These are phyloP conservation scores for Aechmea fasciata DNA, from an alignment of 176 grass and related monocot species.

Conservation along the genomic window DNA sequence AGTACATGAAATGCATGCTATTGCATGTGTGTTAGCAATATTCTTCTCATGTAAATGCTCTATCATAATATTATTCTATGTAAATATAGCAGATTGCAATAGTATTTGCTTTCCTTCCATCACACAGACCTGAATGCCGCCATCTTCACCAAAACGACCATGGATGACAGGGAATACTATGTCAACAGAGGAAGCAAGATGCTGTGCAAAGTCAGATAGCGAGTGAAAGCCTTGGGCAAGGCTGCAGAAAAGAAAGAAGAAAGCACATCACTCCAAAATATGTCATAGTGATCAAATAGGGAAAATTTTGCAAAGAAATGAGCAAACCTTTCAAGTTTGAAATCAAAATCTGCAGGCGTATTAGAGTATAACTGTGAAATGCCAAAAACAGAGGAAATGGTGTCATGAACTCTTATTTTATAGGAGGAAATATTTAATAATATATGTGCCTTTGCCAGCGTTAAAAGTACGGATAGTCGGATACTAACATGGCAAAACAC, in stretches of 20 bases:
- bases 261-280: neutral
- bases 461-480: neutral
- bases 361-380: slow-evolving; percentile 69
- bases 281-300: neutral
- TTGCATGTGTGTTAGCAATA: neutral
- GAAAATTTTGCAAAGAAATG: neutral
- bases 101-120: neutral
- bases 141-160: slow-evolving; percentile 94
- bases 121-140: slow-evolving; percentile 69
- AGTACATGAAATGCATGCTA: neutral
- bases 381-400: slow-evolving; percentile 3
- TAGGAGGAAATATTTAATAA: neutral
- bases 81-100: neutral
- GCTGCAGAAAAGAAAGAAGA: slow-evolving; percentile 29
- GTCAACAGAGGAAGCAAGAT: slow-evolving; percentile 67
- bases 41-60: neutral
- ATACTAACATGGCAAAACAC: too few relatives aligned
- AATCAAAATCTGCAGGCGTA: slow-evolving; percentile 90
- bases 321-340: slow-evolving; percentile 79
- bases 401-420: neutral
- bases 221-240: slow-evolving; percentile 73
- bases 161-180: slow-evolving; percentile 88
- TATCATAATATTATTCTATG: neutral
- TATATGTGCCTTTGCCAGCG: neutral
- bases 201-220: slow-evolving; percentile 51